Evolutionary conservation across 2,329 filamentous ascomycete genomes (phyloP).

Genomic region (Epichloe gansuensis): DNA sequence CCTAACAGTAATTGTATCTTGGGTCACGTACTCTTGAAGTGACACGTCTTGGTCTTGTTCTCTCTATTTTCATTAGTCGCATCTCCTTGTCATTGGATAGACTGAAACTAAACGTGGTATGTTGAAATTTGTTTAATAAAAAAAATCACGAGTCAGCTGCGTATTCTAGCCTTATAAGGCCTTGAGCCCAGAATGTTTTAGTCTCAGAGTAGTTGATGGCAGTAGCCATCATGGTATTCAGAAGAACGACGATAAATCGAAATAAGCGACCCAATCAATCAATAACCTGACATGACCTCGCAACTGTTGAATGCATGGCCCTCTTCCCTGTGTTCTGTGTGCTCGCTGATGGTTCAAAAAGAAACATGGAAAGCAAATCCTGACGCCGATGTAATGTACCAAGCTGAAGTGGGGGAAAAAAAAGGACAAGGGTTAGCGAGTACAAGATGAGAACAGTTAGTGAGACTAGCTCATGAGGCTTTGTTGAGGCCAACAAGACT

Average conservation of each 20-base stretch:
- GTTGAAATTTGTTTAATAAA: not conserved
- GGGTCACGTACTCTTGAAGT: too few species aligned
- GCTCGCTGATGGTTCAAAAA: too few species aligned
- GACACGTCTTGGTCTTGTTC: too few species aligned
- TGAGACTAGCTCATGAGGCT: constrained; percentile 1
- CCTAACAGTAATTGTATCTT: too few species aligned
- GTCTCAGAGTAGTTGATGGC: not conserved
- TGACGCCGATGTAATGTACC: not conserved
- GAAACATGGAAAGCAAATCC: not conserved
- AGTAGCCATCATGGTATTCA: constrained; percentile 8
- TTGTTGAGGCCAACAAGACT: constrained; percentile 57
- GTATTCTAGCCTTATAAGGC: constrained; percentile 2
- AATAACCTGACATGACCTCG: not conserved
- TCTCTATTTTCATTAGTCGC: too few species aligned
- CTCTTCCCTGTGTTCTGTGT: not conserved
- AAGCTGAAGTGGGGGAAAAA: constrained; percentile 1
- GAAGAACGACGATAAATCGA: not conserved
- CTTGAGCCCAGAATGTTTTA: constrained; percentile 16
- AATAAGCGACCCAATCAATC: not conserved
- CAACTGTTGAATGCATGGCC: constrained; percentile 19
- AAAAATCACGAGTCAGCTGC: not conserved
- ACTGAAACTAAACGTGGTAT: not conserved
- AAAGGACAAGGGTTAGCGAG: not conserved
- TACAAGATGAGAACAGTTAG: not conserved
- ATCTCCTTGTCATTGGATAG: not conserved